These are phyloP conservation scores for Ophiostoma ulmi DNA, from an alignment of 2,329 filamentous ascomycete genomes.

Conservation along the genomic window DNA sequence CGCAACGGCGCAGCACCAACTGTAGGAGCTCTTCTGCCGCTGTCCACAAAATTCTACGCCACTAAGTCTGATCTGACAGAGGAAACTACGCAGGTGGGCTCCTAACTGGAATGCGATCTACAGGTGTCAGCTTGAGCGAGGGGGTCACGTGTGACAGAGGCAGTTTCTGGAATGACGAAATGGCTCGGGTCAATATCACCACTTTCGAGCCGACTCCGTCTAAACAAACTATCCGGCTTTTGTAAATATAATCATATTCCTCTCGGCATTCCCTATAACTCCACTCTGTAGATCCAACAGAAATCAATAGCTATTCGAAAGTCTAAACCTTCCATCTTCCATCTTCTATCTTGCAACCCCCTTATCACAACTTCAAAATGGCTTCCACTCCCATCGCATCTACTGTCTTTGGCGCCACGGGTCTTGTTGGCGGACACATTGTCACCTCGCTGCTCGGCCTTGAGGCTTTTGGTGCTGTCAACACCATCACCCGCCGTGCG, in stretches of 20 bases:
- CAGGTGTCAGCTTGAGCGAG: not conserved
- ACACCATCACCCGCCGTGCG: conserved; percentile 62
- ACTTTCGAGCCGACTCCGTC: not conserved
- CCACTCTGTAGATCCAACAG: not conserved
- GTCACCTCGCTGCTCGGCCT: conserved; percentile 58
- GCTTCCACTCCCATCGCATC: conserved; percentile 20
- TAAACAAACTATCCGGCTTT: not conserved
- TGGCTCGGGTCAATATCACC: conserved; percentile 3
- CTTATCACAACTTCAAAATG: not conserved
- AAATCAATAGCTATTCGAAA: not conserved
- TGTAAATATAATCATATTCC: not conserved
- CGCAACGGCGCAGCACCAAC: conserved; percentile 12
- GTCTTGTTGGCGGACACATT: conserved; percentile 68
- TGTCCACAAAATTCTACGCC: not conserved
- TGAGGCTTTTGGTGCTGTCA: conserved; percentile 48
- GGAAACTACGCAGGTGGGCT: conserved; percentile 2
- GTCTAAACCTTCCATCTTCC: not conserved
- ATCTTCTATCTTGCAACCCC: not conserved
- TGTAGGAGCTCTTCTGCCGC: not conserved
- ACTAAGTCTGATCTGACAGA: not conserved
- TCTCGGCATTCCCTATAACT: not conserved
- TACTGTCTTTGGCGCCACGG: conserved; percentile 59
- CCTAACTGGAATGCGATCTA: not conserved
- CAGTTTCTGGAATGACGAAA: not conserved
- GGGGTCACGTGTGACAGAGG: not conserved